Percentiles rank a stretch among this genome's conserved stretches.
Conservation (phyloP, 2,329 filamentous ascomycete species). For the Fusarium transvaalense region DNA sequence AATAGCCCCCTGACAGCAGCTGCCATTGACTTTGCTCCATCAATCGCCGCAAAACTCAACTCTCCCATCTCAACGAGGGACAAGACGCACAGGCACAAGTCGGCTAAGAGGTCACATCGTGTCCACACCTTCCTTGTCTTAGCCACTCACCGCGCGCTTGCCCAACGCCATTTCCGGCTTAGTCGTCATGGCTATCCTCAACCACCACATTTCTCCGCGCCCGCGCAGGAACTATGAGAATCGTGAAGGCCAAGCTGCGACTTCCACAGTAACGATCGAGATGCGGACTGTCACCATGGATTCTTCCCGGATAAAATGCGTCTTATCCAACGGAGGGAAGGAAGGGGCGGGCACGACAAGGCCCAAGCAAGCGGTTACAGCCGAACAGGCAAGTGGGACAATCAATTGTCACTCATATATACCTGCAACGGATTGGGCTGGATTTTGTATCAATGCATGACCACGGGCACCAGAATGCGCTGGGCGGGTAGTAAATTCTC, state of each 20-base stretch:
- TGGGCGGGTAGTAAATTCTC: constrained; percentile 25
- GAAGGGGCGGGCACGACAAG: constrained; percentile 1
- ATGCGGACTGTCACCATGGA: neutral
- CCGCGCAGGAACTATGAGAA: constrained; percentile 11
- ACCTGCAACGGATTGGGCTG: constrained; percentile 13
- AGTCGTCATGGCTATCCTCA: constrained; percentile 40
- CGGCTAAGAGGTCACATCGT: constrained; percentile 36
- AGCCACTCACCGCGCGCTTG: constrained; percentile 39
- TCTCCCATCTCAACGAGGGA: constrained; percentile 37
- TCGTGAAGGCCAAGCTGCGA: constrained; percentile 1
- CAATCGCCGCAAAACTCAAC: constrained; percentile 30
- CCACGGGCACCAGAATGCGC: constrained; percentile 30
- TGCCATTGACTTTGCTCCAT: constrained; percentile 31
- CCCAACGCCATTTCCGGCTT: constrained; percentile 40
- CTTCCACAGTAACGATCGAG: constrained; percentile 10
- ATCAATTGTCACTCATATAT: constrained; percentile 13
- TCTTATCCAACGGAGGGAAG: constrained; percentile 12
- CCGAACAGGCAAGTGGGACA: constrained; percentile 26
- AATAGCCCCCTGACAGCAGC: constrained; percentile 14
- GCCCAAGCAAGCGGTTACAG: constrained; percentile 25
- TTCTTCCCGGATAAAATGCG: neutral
- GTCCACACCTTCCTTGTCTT: constrained; percentile 31
- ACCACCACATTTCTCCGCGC: constrained; percentile 38
- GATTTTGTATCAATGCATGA: constrained; percentile 14
- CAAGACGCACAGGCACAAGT: constrained; percentile 41